Conservation (phyloP, 768 basidiomycete genomes). For the Lentinula raphanica region DNA sequence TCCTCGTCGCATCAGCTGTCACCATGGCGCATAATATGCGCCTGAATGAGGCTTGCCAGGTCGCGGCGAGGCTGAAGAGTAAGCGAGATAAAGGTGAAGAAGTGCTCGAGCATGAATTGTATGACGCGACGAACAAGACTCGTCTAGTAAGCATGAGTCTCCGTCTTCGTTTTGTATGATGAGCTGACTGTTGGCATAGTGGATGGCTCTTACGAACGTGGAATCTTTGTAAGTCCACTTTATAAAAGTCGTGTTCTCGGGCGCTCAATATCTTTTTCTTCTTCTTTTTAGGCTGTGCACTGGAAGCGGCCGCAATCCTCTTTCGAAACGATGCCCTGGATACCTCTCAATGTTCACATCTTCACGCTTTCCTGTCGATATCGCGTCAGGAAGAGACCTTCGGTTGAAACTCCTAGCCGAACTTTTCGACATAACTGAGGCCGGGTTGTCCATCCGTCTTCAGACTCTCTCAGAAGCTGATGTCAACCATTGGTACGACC, state of each 20-base stretch:
- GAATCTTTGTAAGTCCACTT: conserved; percentile 28
- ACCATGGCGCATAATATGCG: conserved; percentile 40
- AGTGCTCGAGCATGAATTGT: conserved; percentile 19
- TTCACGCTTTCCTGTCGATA: conserved; percentile 19
- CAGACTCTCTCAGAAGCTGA: conserved; percentile 15
- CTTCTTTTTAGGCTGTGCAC: conserved; percentile 26
- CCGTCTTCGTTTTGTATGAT: not conserved
- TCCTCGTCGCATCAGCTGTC: conserved; percentile 21
- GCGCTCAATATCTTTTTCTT: not conserved
- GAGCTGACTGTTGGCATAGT: conserved; percentile 18
- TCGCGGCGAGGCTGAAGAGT: conserved; percentile 21
- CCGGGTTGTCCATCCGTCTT: conserved; percentile 22
- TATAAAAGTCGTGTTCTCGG: not conserved
- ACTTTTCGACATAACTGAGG: conserved; percentile 23
- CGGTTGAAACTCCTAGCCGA: conserved; percentile 29
- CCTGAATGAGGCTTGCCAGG: conserved; percentile 29
- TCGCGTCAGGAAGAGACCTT: conserved; percentile 23
- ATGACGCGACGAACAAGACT: conserved; percentile 28
- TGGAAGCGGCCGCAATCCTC: conserved; percentile 30
- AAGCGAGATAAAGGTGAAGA: conserved; percentile 17
- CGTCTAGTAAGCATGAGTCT: conserved; percentile 25
- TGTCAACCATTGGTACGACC: conserved; percentile 15
- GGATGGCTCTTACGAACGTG: conserved; percentile 27
- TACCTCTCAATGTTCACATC: conserved; percentile 23
- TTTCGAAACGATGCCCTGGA: conserved; percentile 23